Evolutionary conservation across 805 yeast species (phyloP).

Genomic region (Wickerhamiella musiphila): DNA sequence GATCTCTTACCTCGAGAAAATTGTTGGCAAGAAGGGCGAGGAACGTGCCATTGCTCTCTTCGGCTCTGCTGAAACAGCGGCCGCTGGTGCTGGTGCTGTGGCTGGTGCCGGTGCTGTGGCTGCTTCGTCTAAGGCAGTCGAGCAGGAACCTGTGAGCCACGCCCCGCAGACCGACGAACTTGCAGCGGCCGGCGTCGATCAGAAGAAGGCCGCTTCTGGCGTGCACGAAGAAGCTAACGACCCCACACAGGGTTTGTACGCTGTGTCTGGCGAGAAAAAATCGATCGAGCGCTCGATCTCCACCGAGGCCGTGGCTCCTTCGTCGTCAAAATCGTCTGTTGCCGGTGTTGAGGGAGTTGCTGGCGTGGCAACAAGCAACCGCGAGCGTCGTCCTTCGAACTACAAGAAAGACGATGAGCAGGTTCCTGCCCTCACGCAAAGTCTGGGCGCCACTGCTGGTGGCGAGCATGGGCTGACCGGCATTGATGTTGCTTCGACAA

Average conservation of each 20-base stretch:
- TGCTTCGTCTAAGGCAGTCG: neutral
- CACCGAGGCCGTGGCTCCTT: neutral
- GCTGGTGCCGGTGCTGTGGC: conserved; percentile 3
- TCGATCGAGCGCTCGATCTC: neutral
- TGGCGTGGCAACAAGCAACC: no score
- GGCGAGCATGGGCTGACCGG: conserved; percentile 1
- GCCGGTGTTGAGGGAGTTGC: neutral
- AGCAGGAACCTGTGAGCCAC: neutral
- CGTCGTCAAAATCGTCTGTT: neutral
- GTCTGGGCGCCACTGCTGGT: conserved; percentile 3
- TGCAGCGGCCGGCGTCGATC: conserved; percentile 1
- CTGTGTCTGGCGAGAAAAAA: neutral
- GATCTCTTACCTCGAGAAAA: conserved; percentile 59
- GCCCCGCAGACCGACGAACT: neutral
- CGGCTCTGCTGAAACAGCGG: conserved; percentile 1
- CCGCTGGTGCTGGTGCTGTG: neutral
- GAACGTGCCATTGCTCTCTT: conserved; percentile 10
- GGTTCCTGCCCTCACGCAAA: neutral
- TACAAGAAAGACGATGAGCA: conserved; percentile 1
- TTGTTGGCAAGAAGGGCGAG: conserved; percentile 44
- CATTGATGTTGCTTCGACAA: neutral
- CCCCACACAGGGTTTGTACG: neutral
- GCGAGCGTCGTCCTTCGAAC: conserved; percentile 1
- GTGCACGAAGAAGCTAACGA: neutral
- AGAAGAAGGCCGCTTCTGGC: neutral